Percentiles rank a stretch among this genome's conserved stretches.
Evolutionary conservation across 352 stramenopile genomes (phyloP).

Genomic region (Phytophthora fragariae): DNA sequence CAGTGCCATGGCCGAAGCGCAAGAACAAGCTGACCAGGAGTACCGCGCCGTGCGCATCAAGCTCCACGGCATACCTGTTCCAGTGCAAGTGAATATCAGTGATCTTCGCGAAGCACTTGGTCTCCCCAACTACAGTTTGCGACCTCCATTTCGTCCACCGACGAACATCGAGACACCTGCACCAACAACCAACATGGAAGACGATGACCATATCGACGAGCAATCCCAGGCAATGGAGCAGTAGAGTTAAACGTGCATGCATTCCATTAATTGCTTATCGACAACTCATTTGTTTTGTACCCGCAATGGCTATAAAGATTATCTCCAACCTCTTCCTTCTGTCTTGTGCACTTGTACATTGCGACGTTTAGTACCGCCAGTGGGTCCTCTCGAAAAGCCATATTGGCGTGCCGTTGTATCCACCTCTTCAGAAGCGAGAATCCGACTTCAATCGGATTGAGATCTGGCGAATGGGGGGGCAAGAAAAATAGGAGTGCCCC

Average conservation of each 20-base stretch:
- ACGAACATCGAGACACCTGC: neutral
- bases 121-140: slow-evolving; percentile 11
- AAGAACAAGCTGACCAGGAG: neutral
- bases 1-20: neutral
- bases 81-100: slow-evolving; percentile 8
- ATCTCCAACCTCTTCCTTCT: slow-evolving; percentile 9
- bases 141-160: slow-evolving; percentile 9
- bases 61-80: slow-evolving; percentile 8
- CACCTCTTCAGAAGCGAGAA: slow-evolving; percentile 8
- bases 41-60: neutral
- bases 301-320: slow-evolving; percentile 21
- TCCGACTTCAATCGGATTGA: slow-evolving; percentile 8
- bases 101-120: slow-evolving; percentile 8
- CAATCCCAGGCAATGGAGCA: slow-evolving; percentile 7
- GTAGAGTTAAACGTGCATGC: neutral
- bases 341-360: slow-evolving; percentile 6
- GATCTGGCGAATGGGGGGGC: slow-evolving; percentile 16
- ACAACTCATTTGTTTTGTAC: slow-evolving; percentile 11
- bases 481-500: slow-evolving; percentile 73
- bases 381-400: slow-evolving; percentile 2
- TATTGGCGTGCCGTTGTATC: slow-evolving; percentile 15
- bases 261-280: slow-evolving; percentile 8
- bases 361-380: neutral
- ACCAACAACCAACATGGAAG: slow-evolving; percentile 3
- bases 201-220: slow-evolving; percentile 12